Evolutionary conservation across 2,329 filamentous ascomycete genomes (phyloP).

Genomic region (Penicillium sp.): DNA sequence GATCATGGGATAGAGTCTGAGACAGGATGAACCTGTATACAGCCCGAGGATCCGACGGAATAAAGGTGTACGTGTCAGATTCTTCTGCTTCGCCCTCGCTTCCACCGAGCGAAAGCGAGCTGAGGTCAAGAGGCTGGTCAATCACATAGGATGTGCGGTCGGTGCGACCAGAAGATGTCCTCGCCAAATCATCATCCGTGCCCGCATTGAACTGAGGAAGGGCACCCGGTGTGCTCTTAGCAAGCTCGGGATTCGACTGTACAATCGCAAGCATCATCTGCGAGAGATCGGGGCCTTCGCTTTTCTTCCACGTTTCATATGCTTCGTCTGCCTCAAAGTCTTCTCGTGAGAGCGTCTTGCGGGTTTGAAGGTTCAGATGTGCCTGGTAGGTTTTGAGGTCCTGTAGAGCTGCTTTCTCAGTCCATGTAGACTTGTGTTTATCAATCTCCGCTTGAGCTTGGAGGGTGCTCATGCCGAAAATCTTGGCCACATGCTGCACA

Average conservation of each 20-base stretch:
- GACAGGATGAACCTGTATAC: constrained; percentile 79
- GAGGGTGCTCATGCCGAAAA: constrained; percentile 73
- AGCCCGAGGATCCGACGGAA: constrained; percentile 73
- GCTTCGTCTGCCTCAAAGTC: constrained; percentile 89
- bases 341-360: constrained; percentile 67
- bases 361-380: constrained; percentile 72
- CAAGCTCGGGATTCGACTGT: constrained; percentile 75
- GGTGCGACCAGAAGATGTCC: constrained; percentile 43
- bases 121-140: constrained; percentile 59
- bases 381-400: constrained; percentile 93
- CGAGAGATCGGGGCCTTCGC: constrained; percentile 78
- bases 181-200: constrained; percentile 43
- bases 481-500: constrained; percentile 76
- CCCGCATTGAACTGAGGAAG: constrained; percentile 52
- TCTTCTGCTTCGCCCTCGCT: constrained; percentile 38
- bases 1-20: constrained; percentile 62
- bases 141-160: constrained; percentile 50
- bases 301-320: constrained; percentile 84
- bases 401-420: constrained; percentile 79
- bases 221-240: constrained; percentile 63
- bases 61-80: constrained; percentile 71
- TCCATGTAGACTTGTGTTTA: constrained; percentile 74
- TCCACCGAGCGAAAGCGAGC: constrained; percentile 57
- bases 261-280: constrained; percentile 91
- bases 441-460: constrained; percentile 86